phyloP scores from a whole-genome alignment of 2,329 filamentous ascomycete genomes.

The Meredithiella fracta region DNA sequence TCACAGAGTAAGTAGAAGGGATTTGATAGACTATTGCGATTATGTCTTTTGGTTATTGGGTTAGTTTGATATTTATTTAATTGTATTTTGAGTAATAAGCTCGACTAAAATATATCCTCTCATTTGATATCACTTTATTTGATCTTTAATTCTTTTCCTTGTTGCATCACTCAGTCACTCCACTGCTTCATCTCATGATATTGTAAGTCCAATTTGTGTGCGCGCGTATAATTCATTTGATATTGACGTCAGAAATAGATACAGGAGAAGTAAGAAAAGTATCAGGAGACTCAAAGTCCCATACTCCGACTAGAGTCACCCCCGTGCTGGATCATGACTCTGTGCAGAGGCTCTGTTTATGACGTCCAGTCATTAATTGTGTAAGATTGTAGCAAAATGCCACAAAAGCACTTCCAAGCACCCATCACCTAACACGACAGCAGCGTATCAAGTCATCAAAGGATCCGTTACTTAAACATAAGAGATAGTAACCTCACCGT shows the following conservation, averaged over 20 bases:
- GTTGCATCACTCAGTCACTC: background rate
- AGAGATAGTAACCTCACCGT: slow-evolving; percentile 8
- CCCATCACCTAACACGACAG: background rate
- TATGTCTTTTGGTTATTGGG: no score
- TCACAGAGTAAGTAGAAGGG: no score
- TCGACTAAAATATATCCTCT: no score
- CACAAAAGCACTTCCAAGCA: background rate
- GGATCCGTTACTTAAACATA: slow-evolving; percentile 6
- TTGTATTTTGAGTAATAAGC: no score
- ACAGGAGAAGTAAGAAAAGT: background rate
- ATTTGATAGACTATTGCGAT: no score
- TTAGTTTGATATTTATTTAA: no score
- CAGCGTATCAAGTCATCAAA: background rate
- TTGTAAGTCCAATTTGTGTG: background rate
- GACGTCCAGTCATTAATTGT: background rate
- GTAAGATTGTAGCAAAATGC: background rate
- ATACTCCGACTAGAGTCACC: background rate
- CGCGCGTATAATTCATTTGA: background rate
- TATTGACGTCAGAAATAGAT: slow-evolving; percentile 2
- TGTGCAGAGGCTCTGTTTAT: background rate
- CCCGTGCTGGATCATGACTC: background rate
- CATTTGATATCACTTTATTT: background rate
- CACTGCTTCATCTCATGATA: background rate
- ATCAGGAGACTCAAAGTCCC: background rate
- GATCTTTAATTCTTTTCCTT: background rate